Conservation (phyloP, 1,284 basidiomycete species). For the Ceratobasidium sp. region DNA sequence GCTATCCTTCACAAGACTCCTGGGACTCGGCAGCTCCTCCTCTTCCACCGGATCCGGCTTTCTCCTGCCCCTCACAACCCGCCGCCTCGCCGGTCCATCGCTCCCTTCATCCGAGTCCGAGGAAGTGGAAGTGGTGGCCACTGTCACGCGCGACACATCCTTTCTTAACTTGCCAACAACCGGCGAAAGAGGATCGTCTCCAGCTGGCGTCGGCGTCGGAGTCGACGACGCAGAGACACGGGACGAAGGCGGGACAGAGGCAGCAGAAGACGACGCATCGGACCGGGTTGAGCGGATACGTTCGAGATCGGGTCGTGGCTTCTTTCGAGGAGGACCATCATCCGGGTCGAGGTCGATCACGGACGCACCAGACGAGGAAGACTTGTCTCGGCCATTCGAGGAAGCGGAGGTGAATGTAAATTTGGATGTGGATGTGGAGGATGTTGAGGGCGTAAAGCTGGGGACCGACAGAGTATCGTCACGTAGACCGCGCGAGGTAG, state of each 20-base stretch:
- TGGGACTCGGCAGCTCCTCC: slow-evolving; percentile 28
- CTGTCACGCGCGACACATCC: slow-evolving; percentile 7
- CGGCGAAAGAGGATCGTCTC: slow-evolving; percentile 31
- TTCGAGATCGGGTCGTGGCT: slow-evolving; percentile 33
- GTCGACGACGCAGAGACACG: slow-evolving; percentile 2
- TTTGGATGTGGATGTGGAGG: slow-evolving; percentile 46
- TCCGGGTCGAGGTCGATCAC: slow-evolving; percentile 55
- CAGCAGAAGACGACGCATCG: background rate
- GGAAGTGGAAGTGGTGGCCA: background rate
- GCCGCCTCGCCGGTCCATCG: background rate
- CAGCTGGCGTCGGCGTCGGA: slow-evolving; percentile 5
- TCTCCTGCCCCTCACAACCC: slow-evolving; percentile 14
- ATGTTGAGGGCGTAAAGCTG: slow-evolving; percentile 65
- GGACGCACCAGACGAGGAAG: slow-evolving; percentile 59
- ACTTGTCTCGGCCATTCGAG: slow-evolving; percentile 37
- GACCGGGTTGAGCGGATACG: slow-evolving; percentile 26
- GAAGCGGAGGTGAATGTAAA: no score
- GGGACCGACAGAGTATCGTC: slow-evolving; percentile 69
- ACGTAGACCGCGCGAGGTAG: slow-evolving; percentile 53
- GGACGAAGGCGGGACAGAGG: slow-evolving; percentile 21
- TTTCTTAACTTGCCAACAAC: slow-evolving; percentile 37
- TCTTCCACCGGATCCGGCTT: slow-evolving; percentile 11
- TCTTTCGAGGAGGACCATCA: slow-evolving; percentile 53
- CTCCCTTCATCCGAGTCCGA: background rate
- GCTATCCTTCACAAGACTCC: background rate